Conservation (phyloP, 352 stramenopile genomes). For the Elongisporangium undulatum region DNA sequence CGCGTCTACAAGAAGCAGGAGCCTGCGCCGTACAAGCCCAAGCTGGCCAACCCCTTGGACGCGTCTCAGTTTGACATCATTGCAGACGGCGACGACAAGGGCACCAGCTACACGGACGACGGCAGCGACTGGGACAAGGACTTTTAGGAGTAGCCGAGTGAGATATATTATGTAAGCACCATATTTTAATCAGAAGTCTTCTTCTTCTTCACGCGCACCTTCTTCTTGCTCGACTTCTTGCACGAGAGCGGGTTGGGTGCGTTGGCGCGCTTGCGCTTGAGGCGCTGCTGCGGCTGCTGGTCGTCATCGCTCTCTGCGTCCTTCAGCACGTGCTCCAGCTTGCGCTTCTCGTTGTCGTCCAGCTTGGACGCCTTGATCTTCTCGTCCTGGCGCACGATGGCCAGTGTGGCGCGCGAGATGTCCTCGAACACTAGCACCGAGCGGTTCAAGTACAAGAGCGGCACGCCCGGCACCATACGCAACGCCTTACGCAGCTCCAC, state of each 20-base stretch:
- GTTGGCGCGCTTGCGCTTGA: constrained; percentile 57
- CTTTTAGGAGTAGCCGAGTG: constrained; percentile 44
- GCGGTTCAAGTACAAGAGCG: constrained; percentile 85
- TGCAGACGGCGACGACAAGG: constrained; percentile 44
- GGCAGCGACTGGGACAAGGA: constrained; percentile 76
- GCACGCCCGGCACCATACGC: constrained; percentile 60
- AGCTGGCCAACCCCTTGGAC: constrained; percentile 87
- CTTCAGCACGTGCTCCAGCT: constrained; percentile 46
- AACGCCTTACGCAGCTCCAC: constrained; percentile 77
- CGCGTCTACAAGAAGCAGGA: constrained; percentile 87
- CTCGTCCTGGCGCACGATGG: constrained; percentile 78
- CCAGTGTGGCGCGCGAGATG: constrained; percentile 69
- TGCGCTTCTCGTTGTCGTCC: constrained; percentile 72
- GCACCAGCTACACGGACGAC: constrained; percentile 49
- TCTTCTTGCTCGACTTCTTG: constrained; percentile 78
- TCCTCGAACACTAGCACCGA: constrained; percentile 87
- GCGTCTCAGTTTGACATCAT: constrained; percentile 91
- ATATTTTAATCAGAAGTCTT: constrained; percentile 25
- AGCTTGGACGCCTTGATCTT: constrained; percentile 66
- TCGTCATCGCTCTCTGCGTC: constrained; percentile 3
- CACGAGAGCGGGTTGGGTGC: constrained; percentile 70
- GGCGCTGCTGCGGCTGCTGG: constrained; percentile 17
- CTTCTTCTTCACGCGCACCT: constrained; percentile 74
- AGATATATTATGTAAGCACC: constrained; percentile 4
- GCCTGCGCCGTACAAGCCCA: constrained; percentile 86